Evolutionary conservation across 805 yeast species (phyloP), one percentile per base, ranked within the genome.

Genomic region (Starmerella bacillaris): DNA sequence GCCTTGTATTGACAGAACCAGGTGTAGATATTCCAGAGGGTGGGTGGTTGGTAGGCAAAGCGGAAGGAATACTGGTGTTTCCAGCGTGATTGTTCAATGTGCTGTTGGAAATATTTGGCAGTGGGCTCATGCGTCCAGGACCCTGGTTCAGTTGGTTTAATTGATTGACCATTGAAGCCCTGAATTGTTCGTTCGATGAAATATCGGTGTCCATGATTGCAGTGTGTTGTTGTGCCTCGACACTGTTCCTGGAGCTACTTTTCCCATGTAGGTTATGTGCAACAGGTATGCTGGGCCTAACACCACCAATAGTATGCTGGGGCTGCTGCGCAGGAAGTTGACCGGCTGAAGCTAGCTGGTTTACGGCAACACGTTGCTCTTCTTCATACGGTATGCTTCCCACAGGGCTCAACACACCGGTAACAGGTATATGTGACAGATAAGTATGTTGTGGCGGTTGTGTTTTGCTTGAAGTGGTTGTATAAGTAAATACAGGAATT

Each of bases 351-450:
- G 42, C 37, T 29, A 47, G 44, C 41, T 47, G 47, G 36, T 29
- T 29, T 27, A 37, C 34, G 21, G 46, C 50, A 12, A 41, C 36
- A 16, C 46, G 43, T 42, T 44, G 49, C 32, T 41, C 37, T 30
- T 45, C 49, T 20, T 39, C 41, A 38, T 48, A 48, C 2, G 44
- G 28, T 15, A 47, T 27, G 7, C 48, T 21, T 24, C 43, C 48
- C 3, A 35, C 29, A 11, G 48, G 39, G 14, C 42, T 37, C 12
- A 45, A 30, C 17, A 46, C 38, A 31, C 47, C 45, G 5, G 47
- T 39, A 3, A 47, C 46, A 16, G 51, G 51, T 11, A 46, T 36
- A 24, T 48, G 52, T 18, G 41, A 27, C 18, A 48, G 38, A 6
- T 38, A 31, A 15, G 47, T 38, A 34, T 48, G 52, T 38, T 44